Evolutionary conservation across 2,329 filamentous ascomycete species (phyloP).

Genomic region (Colletotrichum liriopes): DNA sequence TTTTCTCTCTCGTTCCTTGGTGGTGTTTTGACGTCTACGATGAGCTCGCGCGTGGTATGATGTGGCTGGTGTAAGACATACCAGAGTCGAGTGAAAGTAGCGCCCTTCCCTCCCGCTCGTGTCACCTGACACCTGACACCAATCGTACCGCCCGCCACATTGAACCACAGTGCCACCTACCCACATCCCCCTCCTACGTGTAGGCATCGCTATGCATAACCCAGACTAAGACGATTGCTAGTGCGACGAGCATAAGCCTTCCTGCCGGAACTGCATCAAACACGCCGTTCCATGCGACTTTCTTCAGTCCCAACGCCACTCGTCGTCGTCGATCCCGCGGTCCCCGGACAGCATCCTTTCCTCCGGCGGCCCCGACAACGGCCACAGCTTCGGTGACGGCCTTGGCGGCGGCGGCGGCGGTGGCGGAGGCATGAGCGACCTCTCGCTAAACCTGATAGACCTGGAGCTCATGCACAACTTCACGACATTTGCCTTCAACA

Average conservation of each 20-base stretch:
- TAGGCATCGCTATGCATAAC: background rate
- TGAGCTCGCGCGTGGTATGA: background rate
- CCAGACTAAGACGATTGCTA: slow-evolving; percentile 18
- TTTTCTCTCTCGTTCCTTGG: background rate
- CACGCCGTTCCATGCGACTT: slow-evolving; percentile 50
- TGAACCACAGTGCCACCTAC: background rate
- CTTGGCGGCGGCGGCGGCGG: slow-evolving; percentile 16
- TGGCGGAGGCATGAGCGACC: slow-evolving; percentile 41
- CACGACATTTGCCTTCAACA: slow-evolving; percentile 63
- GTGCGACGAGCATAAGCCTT: slow-evolving; percentile 49
- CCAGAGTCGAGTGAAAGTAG: slow-evolving; percentile 2
- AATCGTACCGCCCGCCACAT: background rate
- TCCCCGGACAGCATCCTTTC: slow-evolving; percentile 29
- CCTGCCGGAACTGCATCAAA: slow-evolving; percentile 49
- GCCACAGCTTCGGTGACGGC: slow-evolving; percentile 9
- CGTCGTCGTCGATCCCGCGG: slow-evolving; percentile 31
- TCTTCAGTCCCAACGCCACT: slow-evolving; percentile 42
- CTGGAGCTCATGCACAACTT: slow-evolving; percentile 70
- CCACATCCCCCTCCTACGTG: background rate
- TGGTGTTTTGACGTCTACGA: background rate
- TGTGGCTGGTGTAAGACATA: slow-evolving; percentile 1
- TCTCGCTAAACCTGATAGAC: slow-evolving; percentile 58
- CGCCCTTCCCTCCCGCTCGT: background rate
- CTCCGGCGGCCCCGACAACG: slow-evolving; percentile 21
- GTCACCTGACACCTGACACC: background rate